Evolutionary conservation across 2,329 filamentous ascomycete genomes (phyloP), one percentile per base, ranked within the genome.

Genomic region (Periconia digitata): DNA sequence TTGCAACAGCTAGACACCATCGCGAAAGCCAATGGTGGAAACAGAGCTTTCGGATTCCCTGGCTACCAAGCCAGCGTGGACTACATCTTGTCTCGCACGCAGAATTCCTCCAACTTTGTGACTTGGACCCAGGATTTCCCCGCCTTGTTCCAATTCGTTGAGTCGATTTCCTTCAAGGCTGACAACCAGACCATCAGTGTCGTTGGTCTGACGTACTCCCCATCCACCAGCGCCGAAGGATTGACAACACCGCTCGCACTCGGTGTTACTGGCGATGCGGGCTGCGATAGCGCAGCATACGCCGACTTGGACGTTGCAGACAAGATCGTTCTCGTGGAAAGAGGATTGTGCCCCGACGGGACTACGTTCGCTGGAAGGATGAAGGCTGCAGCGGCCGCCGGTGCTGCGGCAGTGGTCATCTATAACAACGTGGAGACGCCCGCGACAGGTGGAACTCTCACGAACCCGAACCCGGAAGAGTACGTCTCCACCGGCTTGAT

Each of bases 1-100:
- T 76, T 85, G n/a, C 72, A 74, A 58, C 74, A 77, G 48, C 71
- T 85, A 6, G 73, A 84, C 60, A 67, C 74, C 37, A 84, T 85
- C 45, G 82, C 75, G 12, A 68, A 67, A 23, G 72, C 76, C 43
- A 79, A 85, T 56, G 80, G 79, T 34, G 82, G 81, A 15, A 84
- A 83, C 64, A 75, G 82, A 43, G 82, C 82, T 5, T 84, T 83
- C 49, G 82, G 83, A 13, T 70, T 79, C 8, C 79, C 81, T 1
- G 83, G 83, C 13, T 85, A 78, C 72, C 75, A 76, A 43, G 82
- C 80, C 1, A 84, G 81, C 0, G 66, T 80, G 16, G 79, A 85
- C 56, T 85, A 79, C 58, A 69, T 85, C 47, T 71, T 81, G 5
- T 76, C 77, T 44, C 76, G 77, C 24, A 69, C 78, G 7, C 71